Base-by-base conservation (phyloP, 768 basidiomycete species). In the Trametes elegans region DNA sequence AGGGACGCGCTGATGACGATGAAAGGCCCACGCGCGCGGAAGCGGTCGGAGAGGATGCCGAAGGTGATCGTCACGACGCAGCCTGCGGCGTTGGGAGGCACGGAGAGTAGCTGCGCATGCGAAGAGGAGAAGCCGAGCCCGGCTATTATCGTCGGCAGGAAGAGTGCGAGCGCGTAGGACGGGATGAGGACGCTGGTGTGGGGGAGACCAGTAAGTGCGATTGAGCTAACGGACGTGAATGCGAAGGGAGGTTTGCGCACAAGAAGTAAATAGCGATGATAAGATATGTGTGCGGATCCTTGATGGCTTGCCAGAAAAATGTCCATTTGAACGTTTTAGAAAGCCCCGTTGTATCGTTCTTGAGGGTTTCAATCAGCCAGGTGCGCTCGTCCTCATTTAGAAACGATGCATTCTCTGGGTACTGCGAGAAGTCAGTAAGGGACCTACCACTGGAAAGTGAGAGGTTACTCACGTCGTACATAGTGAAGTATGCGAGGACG, bases 91-190 rank as follows among this genome's bases (percentile, higher is more conserved):
- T 69, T 71, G 1, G 74, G 74, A 5, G 73, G 74, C 2, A 85
- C 83, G 19, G 78, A 81, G 74, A 83, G 79, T 1, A 87, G 73
- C 60, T 87, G 84, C 4, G 81, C 79, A 19, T 70, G 66, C 19
- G 77, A 71, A 1, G 77, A 72, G 1, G 75, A 75, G 64, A 76
- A 85, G 24, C 84, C 84, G 3, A 87, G 76, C 11, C 73, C 71
- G 42, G 78, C 72, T 4, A 90, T 80, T 66, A 91, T 87, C 1
- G 83, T 83, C 3, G 88, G 88, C 3, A 81, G 73, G 68, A 91
- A 90, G 63, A 87, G 81, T 35, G 40, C 47, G 29, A 70, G 57
- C 28, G 67, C 64, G 62, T 73, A 76, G 35, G 76, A 67, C 5
- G 73, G 71, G 39, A 73, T 47, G 31, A 52, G 11, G 7, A 52